phyloP scores from a whole-genome alignment of 2,329 filamentous ascomycete species.

The Davidsoniella virescens region DNA sequence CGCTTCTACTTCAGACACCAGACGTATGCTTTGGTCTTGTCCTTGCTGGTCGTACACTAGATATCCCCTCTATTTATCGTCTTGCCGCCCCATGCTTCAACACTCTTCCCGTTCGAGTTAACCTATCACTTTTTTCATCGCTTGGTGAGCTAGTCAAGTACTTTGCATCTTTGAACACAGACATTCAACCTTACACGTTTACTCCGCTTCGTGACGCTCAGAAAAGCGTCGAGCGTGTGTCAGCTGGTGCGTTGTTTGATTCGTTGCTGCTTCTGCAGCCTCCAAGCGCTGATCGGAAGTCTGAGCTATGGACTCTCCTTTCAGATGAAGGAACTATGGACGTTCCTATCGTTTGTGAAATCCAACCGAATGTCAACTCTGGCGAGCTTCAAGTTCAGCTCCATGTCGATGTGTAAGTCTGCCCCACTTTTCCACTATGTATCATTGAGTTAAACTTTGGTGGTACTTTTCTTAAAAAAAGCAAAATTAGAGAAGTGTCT shows the following conservation, averaged over 20 bases:
- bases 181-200: constrained; percentile 53
- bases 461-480: background rate
- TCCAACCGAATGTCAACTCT: constrained; percentile 35
- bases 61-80: constrained; percentile 47
- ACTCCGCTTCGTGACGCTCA: constrained; percentile 61
- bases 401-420: constrained; percentile 39
- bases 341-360: constrained; percentile 59
- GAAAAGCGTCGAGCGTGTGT: constrained; percentile 23
- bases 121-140: constrained; percentile 29
- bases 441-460: background rate
- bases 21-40: constrained; percentile 84
- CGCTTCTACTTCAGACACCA: constrained; percentile 32
- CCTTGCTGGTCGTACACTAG: constrained; percentile 56
- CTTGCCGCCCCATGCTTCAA: constrained; percentile 90
- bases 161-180: constrained; percentile 45
- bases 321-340: constrained; percentile 51
- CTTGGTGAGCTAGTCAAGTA: constrained; percentile 38
- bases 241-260: constrained; percentile 50
- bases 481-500: background rate
- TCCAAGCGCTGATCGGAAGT: constrained; percentile 36
- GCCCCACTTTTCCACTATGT: background rate
- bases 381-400: constrained; percentile 43
- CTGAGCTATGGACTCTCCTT: constrained; percentile 37
- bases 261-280: constrained; percentile 67
- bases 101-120: constrained; percentile 56